phyloP scores from a whole-genome alignment of 768 basidiomycete species.

The Boletus reticulatus region DNA sequence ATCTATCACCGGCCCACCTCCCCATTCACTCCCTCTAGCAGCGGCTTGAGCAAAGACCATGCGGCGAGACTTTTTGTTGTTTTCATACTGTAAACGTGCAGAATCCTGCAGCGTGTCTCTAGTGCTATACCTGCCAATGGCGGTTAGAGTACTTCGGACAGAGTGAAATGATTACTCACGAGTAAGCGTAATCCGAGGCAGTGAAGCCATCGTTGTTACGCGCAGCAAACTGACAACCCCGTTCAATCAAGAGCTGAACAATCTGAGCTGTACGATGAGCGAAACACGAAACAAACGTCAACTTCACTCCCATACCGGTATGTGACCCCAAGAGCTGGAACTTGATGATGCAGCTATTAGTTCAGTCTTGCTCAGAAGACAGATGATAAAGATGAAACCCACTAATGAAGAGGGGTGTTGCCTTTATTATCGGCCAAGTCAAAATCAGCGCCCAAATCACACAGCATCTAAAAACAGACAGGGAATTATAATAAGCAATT shows the following conservation, averaged over 20 bases:
- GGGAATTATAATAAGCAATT: slow-evolving; percentile 14
- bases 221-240: slow-evolving; percentile 80
- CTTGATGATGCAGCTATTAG: slow-evolving; percentile 36
- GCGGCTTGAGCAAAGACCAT: slow-evolving; percentile 73
- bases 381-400: slow-evolving; percentile 30
- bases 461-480: slow-evolving; percentile 65
- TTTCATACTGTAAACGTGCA: slow-evolving; percentile 74
- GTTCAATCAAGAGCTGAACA: slow-evolving; percentile 83
- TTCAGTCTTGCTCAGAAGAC: neutral
- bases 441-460: slow-evolving; percentile 86
- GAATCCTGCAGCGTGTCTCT: slow-evolving; percentile 78
- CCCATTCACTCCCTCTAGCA: slow-evolving; percentile 63
- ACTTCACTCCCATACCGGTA: slow-evolving; percentile 52
- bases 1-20: slow-evolving; percentile 38
- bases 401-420: slow-evolving; percentile 94
- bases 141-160: slow-evolving; percentile 1
- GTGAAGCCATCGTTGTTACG: slow-evolving; percentile 92
- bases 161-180: slow-evolving; percentile 14
- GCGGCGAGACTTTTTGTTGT: slow-evolving; percentile 73
- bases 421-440: slow-evolving; percentile 90
- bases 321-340: slow-evolving; percentile 85
- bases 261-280: slow-evolving; percentile 43
- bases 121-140: slow-evolving; percentile 57
- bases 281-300: slow-evolving; percentile 1
- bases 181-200: slow-evolving; percentile 88